Conservation (phyloP, 108 stramenopile genomes). For the Nitzschia sp. region DNA sequence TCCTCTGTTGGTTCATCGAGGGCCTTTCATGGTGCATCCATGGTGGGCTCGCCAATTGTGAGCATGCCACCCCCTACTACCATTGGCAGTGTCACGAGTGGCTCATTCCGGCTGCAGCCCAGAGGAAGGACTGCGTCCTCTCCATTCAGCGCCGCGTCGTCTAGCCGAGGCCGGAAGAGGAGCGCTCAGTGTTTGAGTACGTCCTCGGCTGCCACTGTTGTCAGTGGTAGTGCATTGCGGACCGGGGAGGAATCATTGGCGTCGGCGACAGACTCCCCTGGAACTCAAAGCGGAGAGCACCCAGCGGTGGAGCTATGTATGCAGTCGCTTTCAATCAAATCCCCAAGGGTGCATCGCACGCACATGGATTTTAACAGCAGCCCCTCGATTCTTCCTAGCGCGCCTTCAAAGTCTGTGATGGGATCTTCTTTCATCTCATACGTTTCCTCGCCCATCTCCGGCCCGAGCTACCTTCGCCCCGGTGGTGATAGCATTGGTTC, state of each 20-base stretch:
- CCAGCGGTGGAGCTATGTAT: slow-evolving; percentile 9
- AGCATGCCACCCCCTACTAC: not conserved
- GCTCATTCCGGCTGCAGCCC: slow-evolving; percentile 12
- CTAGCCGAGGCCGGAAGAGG: slow-evolving; percentile 15
- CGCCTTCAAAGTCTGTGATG: not conserved
- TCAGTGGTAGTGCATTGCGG: not conserved
- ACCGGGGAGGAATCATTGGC: not conserved
- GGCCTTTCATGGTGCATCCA: not conserved
- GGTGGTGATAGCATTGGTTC: slow-evolving; percentile 1
- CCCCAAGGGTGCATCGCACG: not conserved
- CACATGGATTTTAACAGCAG: not conserved
- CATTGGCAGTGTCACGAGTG: too few species aligned
- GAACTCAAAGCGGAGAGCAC: not conserved
- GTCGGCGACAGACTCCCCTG: not conserved
- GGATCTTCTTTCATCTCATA: slow-evolving; percentile 11
- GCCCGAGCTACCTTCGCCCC: not conserved
- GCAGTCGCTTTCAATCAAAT: slow-evolving; percentile 13
- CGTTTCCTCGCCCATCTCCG: not conserved
- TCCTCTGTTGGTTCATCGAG: not conserved
- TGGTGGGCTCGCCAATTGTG: not conserved
- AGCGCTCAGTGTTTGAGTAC: slow-evolving; percentile 6
- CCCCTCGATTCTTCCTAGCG: not conserved
- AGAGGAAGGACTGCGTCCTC: not conserved
- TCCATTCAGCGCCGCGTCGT: not conserved
- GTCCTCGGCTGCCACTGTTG: not conserved